Base-by-base conservation (phyloP, 2,329 filamentous ascomycete species). In the Alternaria alternata region DNA sequence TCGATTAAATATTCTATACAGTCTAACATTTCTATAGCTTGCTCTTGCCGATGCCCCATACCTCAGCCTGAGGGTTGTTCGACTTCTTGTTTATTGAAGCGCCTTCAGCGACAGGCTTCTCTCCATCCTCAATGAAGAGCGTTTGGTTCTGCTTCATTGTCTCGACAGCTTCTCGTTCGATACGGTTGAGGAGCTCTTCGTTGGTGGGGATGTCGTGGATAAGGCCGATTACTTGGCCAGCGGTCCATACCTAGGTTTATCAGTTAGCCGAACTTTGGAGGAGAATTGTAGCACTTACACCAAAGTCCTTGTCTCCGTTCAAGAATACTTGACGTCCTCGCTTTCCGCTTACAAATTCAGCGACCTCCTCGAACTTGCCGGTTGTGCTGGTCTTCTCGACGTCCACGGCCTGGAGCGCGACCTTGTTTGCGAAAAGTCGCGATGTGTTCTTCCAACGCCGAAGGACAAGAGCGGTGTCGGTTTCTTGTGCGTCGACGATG, bases 391-490 rank as follows among this genome's bases (percentile, higher is more conserved):
- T 91, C 71, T 83, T 85, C 84, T 99, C 95, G 60, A 97, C 86
- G 83, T 92, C 90, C 67, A 93, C 84, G 1, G 93, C 93, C 69
- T 92, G 88, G 64, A 88, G 82, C 0, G 93, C 88, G 54, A 97
- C 91, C 82, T 95, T 94, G 81, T 99, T 99, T 78, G 88, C 90
- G 82, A 91, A 99, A 71, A 98, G 81, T 12, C 95, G 86, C 47
- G 88, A 91, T 1, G 95, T 99, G 81, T 99, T 99, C 80, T 86
- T 93, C 94, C 95, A 99, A 67, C 94, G 86, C 54, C 94, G 84
- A 75, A 99, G 83, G 24, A 99, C 88, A 53, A 99, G 85, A 67
- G 93, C 88, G 0, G 95, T 99, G 79, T 98, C 93, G 22, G 91
- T 93, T 84, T 99, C 95, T 65, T 93, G 86, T 1, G 94, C 91